Base-by-base conservation (phyloP, 2,329 filamentous ascomycete species). In the Uncinocarpus reesii region DNA sequence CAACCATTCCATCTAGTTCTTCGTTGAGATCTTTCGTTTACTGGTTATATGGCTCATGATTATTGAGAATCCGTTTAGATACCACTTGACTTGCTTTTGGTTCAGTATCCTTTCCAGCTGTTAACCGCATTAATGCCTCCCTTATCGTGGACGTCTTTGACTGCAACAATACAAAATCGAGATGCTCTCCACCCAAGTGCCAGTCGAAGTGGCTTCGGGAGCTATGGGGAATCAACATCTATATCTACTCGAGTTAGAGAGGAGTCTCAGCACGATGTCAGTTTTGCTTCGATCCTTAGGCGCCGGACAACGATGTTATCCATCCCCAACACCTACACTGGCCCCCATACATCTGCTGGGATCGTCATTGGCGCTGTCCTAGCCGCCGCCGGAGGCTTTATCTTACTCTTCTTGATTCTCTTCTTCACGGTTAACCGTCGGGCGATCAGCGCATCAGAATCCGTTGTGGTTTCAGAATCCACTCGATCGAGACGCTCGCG, bases 241-340 rank as follows among this genome's bases (percentile, higher is more conserved):
- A 29, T 47, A 7, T 26, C 31, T 15, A 26, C n/a, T 1, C 36
- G 26, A 26, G 18, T 31, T 24, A 16, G 32, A 28, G 18, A 11
- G 7, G 23, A 18, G 7, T 2, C 34, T 23, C 1, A 41, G 18
- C 1, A 11, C 8, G 20, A 15, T 7, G 21, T 3, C 8, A 21
- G 11, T 15, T 8, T 35, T 26, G 5, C 21, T 16, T 26, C 28
- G 18, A 15, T 7, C 2, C 29, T 41, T 8, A 15, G 20, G 28
- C 49, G 48, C 29, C 57, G 58, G 38, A 60, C 60, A 51, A 56
- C 55, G 47, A 63, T 66, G 44, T 55, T 68, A 55, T 68, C 78
- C 52, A 80, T 84, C 56, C 79, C 80, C 1, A 73, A 76, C 21
- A 77, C 77, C 55, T 84, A 84, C 63, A 69, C 72, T 38, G 68